A percentile compares a stretch with the other conserved stretches of the same genome.
phyloP scores from a whole-genome alignment of 2,329 filamentous ascomycete species.

The Microdochium trichocladiopsis region DNA sequence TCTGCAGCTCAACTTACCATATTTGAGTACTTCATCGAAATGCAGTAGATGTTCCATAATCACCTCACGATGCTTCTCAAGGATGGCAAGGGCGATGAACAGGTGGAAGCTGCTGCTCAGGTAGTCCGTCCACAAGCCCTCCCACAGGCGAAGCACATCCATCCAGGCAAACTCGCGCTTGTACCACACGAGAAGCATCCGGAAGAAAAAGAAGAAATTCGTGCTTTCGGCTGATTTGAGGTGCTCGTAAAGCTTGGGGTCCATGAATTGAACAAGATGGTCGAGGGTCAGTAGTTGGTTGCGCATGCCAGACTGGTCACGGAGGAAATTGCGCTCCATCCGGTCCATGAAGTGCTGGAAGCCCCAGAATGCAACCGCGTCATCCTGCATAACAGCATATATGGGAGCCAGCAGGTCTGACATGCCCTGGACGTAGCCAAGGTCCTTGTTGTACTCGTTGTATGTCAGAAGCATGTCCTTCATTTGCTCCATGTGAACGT shows the following conservation, averaged over 20 bases:
- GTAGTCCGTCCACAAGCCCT: conserved; percentile 90
- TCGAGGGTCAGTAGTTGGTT: conserved; percentile 85
- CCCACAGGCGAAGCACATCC: conserved; percentile 85
- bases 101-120: conserved; percentile 85
- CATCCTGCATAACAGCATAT: conserved; percentile 95
- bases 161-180: conserved; percentile 93
- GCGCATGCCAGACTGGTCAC: conserved; percentile 95
- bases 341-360: conserved; percentile 96
- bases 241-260: conserved; percentile 88
- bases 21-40: conserved; percentile 97
- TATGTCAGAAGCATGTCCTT: conserved; percentile 99
- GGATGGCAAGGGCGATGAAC: conserved; percentile 86
- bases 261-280: conserved; percentile 93
- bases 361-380: conserved; percentile 93
- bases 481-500: conserved; percentile 96
- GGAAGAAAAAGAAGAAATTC: conserved; percentile 99
- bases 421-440: conserved; percentile 99
- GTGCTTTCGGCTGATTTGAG: conserved; percentile 87
- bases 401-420: conserved; percentile 92
- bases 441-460: conserved; percentile 92
- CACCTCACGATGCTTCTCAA: conserved; percentile 93
- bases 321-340: conserved; percentile 95
- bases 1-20: conserved; percentile 62
- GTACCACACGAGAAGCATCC: conserved; percentile 98
- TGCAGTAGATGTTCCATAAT: conserved; percentile 92